Base-by-base conservation (phyloP, 208 protist genomes). In the Crithidia acanthocephali region DNA sequence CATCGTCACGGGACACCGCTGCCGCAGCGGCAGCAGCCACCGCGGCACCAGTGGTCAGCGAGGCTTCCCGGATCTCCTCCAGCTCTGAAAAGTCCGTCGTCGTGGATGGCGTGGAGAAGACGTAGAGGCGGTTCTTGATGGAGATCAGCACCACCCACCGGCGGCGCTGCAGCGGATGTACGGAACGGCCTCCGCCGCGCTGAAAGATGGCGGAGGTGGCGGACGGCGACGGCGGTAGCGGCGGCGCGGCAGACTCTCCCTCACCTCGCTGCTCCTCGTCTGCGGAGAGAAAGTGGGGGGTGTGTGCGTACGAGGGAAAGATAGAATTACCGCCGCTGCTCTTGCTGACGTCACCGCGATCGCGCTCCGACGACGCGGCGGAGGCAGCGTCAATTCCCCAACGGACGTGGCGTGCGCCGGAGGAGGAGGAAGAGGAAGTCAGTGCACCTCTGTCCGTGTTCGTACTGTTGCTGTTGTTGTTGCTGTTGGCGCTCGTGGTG, bases 121-220 rank as follows among this genome's bases (percentile, higher is more conserved):
- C 76, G 70, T 80, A 87, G n/a, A 87, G 42, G 27, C 73, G 76
- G 30, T 74, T 72, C 10, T 47, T 40, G 22, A 81, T 47, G 0
- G 74, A 74, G 25, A 87, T 42, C 10, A 87, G 61, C 48, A 87
- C 77, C 16, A 87, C 68, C 66, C 71, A 72, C 2, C 68, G 76
- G 2, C 37, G 52, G 33, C 33, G 60, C 51, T 20, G 20, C 32
- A 4, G 42, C 2, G 50, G 27, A 1, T 20, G 9, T 5, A 7
- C 42, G 22, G 16, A 8, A 27, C 25, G 11, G 28, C 27, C 11
- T 20, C 2, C 5, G 20, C 16, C 59, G 25, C 5, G 23, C 13
- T n/a, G n/a, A n/a, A n/a, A n/a, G n/a, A n/a, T n/a, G n/a, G 37
- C 10, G 0, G 3, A 13, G 1, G 60, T 16, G 0, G 45, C 18